Evolutionary conservation across 192 early-diverging fungal species (phyloP).

Genomic region (Obelidium mucronatum): DNA sequence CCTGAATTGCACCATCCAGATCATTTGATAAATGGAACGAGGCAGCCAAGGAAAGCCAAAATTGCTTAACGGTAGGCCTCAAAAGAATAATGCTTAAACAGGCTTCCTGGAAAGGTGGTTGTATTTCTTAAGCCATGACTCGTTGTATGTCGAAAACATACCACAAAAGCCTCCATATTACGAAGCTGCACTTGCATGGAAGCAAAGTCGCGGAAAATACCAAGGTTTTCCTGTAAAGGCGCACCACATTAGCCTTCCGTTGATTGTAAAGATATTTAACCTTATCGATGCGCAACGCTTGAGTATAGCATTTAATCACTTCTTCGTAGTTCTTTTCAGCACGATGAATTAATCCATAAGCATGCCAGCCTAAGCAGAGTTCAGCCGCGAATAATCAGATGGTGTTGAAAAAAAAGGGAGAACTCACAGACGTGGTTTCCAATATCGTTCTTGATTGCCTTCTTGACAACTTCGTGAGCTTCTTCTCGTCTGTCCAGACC

Average conservation of each 20-base stretch:
- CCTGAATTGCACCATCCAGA: conserved; percentile 76
- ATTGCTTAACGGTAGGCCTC: conserved; percentile 71
- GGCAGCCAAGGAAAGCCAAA: conserved; percentile 88
- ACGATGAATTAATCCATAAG: conserved; percentile 91
- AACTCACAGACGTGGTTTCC: conserved; percentile 85
- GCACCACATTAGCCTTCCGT: background rate
- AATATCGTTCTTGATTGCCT: conserved; percentile 81
- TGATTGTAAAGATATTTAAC: conserved; percentile 46
- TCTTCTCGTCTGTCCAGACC: conserved; percentile 93
- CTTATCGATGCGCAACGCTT: conserved; percentile 86
- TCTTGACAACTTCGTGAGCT: conserved; percentile 85
- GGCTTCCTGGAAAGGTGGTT: conserved; percentile 23
- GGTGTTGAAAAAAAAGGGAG: conserved; percentile 3
- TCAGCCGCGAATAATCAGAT: background rate
- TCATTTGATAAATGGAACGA: conserved; percentile 83
- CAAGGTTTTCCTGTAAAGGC: conserved; percentile 77
- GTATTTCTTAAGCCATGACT: background rate
- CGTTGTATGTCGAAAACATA: conserved; percentile 47
- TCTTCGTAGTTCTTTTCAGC: conserved; percentile 93
- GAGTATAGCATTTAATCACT: conserved; percentile 88
- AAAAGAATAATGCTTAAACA: conserved; percentile 63
- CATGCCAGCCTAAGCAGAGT: conserved; percentile 85
- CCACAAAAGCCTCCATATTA: conserved; percentile 77
- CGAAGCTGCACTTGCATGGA: conserved; percentile 87
- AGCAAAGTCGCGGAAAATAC: conserved; percentile 91